Evolutionary conservation across 768 basidiomycete species (phyloP).

Genomic region (Hortiboletus flavorubellus): DNA sequence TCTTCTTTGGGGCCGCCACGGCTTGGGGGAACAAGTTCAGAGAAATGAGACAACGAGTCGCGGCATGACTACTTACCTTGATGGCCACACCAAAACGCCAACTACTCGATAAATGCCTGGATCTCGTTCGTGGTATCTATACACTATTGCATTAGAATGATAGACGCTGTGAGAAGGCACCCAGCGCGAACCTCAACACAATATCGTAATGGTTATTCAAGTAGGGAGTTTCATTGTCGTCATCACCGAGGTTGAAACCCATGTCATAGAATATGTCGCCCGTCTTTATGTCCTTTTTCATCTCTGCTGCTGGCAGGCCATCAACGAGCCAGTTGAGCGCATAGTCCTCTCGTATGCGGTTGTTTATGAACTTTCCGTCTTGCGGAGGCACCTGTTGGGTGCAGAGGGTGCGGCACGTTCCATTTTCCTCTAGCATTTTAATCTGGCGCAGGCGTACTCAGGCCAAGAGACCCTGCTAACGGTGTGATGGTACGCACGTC

Average conservation of each 20-base stretch:
- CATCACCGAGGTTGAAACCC: constrained; percentile 86
- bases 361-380: constrained; percentile 87
- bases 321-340: constrained; percentile 94
- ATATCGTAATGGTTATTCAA: constrained; percentile 95
- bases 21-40: constrained; percentile 35
- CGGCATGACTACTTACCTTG: constrained; percentile 31
- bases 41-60: neutral
- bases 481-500: constrained; percentile 50
- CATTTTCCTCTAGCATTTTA: constrained; percentile 73
- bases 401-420: constrained; percentile 77
- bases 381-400: constrained; percentile 53
- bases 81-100: constrained; percentile 86
- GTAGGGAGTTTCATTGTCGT: constrained; percentile 64
- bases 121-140: constrained; percentile 77
- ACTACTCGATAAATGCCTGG: constrained; percentile 80
- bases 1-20: constrained; percentile 57
- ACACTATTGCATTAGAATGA: constrained; percentile 9
- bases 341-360: constrained; percentile 89
- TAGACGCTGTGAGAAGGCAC: neutral
- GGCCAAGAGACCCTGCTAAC: neutral
- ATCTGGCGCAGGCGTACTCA: constrained; percentile 46
- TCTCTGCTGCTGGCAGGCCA: constrained; percentile 90
- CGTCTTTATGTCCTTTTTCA: constrained; percentile 77
- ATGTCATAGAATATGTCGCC: constrained; percentile 90
- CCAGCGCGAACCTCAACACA: constrained; percentile 54